phyloP scores from a whole-genome alignment of 1,284 basidiomycete species.

The Boletus semigastroideus region DNA sequence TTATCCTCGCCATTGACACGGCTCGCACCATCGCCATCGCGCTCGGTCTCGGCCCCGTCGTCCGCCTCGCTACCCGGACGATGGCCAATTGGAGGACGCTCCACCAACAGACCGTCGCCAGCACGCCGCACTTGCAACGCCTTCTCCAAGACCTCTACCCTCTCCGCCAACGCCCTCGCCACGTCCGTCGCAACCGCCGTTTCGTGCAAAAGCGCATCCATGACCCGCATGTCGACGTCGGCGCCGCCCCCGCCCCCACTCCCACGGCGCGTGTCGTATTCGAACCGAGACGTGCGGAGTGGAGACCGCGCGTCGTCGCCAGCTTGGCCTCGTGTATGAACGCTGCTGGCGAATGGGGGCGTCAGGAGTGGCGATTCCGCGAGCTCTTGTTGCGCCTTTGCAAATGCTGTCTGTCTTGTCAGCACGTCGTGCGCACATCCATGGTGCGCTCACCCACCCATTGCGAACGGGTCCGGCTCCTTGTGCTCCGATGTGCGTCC shows the following conservation, averaged over 20 bases:
- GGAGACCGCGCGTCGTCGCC: neutral
- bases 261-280: neutral
- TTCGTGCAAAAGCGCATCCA: slow-evolving; percentile 17
- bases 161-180: slow-evolving; percentile 21
- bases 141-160: slow-evolving; percentile 26
- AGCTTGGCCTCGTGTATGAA: neutral
- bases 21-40: neutral
- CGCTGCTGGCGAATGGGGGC: neutral
- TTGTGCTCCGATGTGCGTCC: slow-evolving; percentile 5
- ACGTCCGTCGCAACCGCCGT: slow-evolving; percentile 14
- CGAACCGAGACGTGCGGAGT: neutral
- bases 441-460: slow-evolving; percentile 12
- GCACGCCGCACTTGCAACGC: slow-evolving; percentile 7
- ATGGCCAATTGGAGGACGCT: too few relatives aligned
- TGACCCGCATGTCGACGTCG: slow-evolving; percentile 9
- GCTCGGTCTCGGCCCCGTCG: neutral
- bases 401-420: slow-evolving; percentile 14
- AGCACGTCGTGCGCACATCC: neutral
- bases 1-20: neutral
- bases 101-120: neutral
- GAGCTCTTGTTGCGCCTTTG: slow-evolving; percentile 14
- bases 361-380: slow-evolving; percentile 6
- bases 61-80: neutral
- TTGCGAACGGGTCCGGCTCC: slow-evolving; percentile 21
- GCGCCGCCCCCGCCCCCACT: neutral